phyloP scores from a whole-genome alignment of 495 filamentous ascomycete species.

The Bombardia bombarda region DNA sequence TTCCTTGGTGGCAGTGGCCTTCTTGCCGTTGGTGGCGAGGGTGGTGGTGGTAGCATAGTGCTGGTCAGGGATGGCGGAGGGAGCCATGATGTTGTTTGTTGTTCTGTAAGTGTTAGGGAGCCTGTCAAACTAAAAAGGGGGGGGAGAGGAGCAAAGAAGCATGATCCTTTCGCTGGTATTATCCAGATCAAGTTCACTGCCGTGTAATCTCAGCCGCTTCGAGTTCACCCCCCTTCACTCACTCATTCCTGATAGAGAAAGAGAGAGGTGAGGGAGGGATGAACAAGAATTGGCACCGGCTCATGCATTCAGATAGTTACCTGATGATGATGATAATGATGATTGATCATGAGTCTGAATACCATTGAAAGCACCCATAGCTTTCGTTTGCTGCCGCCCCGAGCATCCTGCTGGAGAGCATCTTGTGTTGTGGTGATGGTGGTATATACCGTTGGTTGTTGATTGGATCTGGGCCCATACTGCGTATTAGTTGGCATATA shows the following conservation, averaged over 20 bases:
- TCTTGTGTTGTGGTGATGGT: not conserved
- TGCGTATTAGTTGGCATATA: not conserved
- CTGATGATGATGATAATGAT: conserved; percentile 17
- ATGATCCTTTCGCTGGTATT: conserved; percentile 99
- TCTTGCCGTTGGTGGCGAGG: conserved; percentile 24
- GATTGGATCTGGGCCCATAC: not conserved
- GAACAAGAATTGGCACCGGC: conserved; percentile 27
- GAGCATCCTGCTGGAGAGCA: not conserved
- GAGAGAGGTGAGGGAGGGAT: not conserved
- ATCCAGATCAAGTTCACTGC: conserved; percentile 95
- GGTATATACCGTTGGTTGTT: not conserved
- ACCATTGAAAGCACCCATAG: conserved; percentile 17
- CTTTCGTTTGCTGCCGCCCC: conserved; percentile 4
- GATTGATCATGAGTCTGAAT: conserved; percentile 19
- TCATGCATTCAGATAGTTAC: conserved; percentile 35
- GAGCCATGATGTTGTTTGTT: conserved; percentile 55
- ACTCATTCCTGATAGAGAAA: not conserved
- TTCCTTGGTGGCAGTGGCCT: conserved; percentile 31
- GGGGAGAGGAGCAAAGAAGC: conserved; percentile 44
- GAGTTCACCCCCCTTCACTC: not conserved
- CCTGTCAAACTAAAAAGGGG: conserved; percentile 7
- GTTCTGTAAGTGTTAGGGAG: conserved; percentile 30
- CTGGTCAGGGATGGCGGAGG: conserved; percentile 45
- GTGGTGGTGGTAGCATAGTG: conserved; percentile 20
- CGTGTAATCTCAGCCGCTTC: conserved; percentile 88